Conservation (phyloP, 1,139 yeast genomes). For the Magnusiomyces ingens region DNA sequence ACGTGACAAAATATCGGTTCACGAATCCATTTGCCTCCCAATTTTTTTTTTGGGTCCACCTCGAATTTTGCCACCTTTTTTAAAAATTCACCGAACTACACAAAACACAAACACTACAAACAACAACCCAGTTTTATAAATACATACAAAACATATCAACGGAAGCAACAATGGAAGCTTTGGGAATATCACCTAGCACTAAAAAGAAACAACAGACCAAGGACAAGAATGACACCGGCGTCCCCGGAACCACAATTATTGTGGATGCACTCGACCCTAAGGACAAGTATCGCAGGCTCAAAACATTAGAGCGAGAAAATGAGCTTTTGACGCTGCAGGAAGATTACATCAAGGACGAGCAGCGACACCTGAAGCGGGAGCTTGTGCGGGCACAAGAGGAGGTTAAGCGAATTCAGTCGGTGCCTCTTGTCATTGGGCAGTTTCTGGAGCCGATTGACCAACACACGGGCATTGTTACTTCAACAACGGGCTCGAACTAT, state of each 20-base stretch:
- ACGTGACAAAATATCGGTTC: no score
- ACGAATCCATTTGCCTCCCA: no score
- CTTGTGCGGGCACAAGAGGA: constrained; percentile 96
- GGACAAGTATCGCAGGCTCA: constrained; percentile 57
- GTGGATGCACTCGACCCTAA: constrained; percentile 5
- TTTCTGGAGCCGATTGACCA: constrained; percentile 97
- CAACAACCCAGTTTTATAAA: no score
- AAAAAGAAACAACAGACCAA: not conserved
- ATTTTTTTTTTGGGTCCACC: no score
- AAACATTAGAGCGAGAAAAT: constrained; percentile 82
- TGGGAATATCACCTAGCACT: constrained; percentile 43
- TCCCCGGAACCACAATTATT: no score
- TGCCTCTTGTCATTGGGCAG: constrained; percentile 96
- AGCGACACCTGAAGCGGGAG: constrained; percentile 91
- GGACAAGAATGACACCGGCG: no score
- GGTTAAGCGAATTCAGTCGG: constrained; percentile 94
- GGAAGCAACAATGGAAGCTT: constrained; percentile 45
- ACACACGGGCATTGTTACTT: constrained; percentile 91
- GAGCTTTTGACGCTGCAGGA: constrained; percentile 82
- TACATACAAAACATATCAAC: not conserved
- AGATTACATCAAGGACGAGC: constrained; percentile 96
- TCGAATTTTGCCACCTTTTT: no score
- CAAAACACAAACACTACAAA: no score
- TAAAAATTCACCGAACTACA: no score
- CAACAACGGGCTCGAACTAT: constrained; percentile 95